These are phyloP conservation scores for Nemania sp. DNA, from an alignment of 2,329 filamentous ascomycete genomes.

Conservation along the genomic window DNA sequence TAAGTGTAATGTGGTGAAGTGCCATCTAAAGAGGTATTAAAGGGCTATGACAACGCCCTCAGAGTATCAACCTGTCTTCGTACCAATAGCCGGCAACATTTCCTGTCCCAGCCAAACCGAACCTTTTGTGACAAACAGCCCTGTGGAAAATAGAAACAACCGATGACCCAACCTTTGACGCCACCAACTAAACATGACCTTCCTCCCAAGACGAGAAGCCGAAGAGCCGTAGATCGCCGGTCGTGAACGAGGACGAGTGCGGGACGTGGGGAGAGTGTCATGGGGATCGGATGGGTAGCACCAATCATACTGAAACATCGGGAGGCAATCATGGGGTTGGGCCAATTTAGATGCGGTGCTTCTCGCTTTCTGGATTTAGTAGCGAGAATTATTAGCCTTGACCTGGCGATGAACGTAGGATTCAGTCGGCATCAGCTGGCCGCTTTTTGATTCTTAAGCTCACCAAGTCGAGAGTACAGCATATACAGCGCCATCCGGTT, in stretches of 20 bases:
- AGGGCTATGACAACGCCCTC: conserved; percentile 23
- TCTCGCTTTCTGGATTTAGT: conserved; percentile 39
- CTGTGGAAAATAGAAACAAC: conserved; percentile 28
- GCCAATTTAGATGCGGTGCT: conserved; percentile 38
- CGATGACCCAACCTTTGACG: conserved; percentile 35
- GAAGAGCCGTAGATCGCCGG: conserved; percentile 23
- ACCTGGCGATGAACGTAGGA: conserved; percentile 17
- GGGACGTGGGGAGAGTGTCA: conserved; percentile 21
- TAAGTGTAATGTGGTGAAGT: conserved; percentile 25
- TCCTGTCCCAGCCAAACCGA: conserved; percentile 27
- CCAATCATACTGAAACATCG: conserved; percentile 22
- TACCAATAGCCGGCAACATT: conserved; percentile 27
- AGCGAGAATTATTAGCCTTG: conserved; percentile 38
- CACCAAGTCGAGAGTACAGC: conserved; percentile 96
- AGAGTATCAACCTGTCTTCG: conserved; percentile 28
- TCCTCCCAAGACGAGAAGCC: conserved; percentile 27
- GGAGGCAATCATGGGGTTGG: conserved; percentile 28
- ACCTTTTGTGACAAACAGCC: conserved; percentile 30
- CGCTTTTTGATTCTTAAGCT: conserved; percentile 41
- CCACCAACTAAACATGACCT: conserved; percentile 35
- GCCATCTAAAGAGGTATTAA: conserved; percentile 31
- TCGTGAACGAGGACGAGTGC: conserved; percentile 29
- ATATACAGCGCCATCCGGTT: conserved; percentile 99
- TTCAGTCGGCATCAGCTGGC: conserved; percentile 20
- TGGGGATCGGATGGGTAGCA: conserved; percentile 15